Percentiles rank a stretch among this genome's conserved stretches.
Conservation (phyloP, 768 basidiomycete genomes). For the Rhizopogon rudus region DNA sequence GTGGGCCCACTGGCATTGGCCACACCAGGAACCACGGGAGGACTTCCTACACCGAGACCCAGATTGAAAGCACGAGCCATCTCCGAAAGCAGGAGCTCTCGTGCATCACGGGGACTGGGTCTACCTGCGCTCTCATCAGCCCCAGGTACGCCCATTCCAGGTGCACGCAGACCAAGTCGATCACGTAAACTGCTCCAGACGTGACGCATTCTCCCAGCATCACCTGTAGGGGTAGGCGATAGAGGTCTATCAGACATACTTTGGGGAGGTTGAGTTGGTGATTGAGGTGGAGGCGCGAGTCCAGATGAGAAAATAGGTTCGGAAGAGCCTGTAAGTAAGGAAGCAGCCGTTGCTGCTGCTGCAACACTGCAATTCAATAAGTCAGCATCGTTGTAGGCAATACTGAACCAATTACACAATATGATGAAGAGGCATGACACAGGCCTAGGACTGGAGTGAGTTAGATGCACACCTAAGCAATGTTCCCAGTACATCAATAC, state of each 20-base stretch:
- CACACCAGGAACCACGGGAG: slow-evolving; percentile 9
- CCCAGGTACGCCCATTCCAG: slow-evolving; percentile 13
- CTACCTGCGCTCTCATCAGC: slow-evolving; percentile 7
- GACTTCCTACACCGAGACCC: slow-evolving; percentile 48
- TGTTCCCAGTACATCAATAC: slow-evolving; percentile 82
- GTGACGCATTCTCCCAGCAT: slow-evolving; percentile 46
- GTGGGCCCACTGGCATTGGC: slow-evolving; percentile 8
- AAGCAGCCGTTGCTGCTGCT: slow-evolving; percentile 88
- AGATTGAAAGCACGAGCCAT: slow-evolving; percentile 80
- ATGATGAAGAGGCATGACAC: background rate
- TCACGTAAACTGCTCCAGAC: slow-evolving; percentile 69
- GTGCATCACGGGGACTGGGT: slow-evolving; percentile 36
- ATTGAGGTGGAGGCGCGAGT: slow-evolving; percentile 34
- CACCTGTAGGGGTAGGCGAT: slow-evolving; percentile 37
- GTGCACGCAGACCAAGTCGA: slow-evolving; percentile 49
- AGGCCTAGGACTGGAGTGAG: background rate
- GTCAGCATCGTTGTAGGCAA: background rate
- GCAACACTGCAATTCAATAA: slow-evolving; percentile 53
- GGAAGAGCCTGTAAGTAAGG: slow-evolving; percentile 69
- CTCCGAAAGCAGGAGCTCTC: slow-evolving; percentile 72
- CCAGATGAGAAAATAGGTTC: slow-evolving; percentile 59
- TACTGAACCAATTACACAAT: background rate
- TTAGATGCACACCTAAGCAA: slow-evolving; percentile 58
- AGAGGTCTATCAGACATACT: slow-evolving; percentile 28
- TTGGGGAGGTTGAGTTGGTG: slow-evolving; percentile 11